phyloP scores from a whole-genome alignment of 2,329 filamentous ascomycete genomes.

The Colletotrichum tropicicola region DNA sequence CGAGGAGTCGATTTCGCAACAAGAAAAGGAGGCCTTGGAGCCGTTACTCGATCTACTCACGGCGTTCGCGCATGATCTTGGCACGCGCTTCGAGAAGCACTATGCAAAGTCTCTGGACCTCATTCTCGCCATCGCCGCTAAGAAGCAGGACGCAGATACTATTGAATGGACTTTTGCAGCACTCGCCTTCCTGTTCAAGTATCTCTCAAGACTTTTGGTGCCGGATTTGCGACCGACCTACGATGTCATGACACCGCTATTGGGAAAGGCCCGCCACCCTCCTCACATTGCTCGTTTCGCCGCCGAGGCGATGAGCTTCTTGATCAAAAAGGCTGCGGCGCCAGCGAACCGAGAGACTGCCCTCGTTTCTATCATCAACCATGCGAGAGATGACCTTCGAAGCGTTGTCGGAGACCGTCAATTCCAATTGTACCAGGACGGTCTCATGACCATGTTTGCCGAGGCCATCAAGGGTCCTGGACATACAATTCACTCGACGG shows the following conservation, averaged over 20 bases:
- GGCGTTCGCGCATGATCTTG: conserved; percentile 94
- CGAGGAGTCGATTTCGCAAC: conserved; percentile 77
- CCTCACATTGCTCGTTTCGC: conserved; percentile 91
- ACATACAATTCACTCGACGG: conserved; percentile 67
- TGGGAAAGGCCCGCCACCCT: conserved; percentile 85
- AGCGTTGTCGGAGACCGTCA: conserved; percentile 62
- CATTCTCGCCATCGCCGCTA: conserved; percentile 81
- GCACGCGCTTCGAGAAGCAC: conserved; percentile 86
- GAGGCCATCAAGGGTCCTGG: conserved; percentile 78
- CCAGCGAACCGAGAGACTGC: conserved; percentile 79
- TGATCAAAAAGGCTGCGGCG: conserved; percentile 87
- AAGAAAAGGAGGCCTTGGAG: conserved; percentile 83
- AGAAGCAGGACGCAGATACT: conserved; percentile 82
- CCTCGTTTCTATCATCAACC: conserved; percentile 74
- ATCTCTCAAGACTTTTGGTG: conserved; percentile 86
- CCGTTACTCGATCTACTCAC: conserved; percentile 88
- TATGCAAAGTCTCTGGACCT: conserved; percentile 80
- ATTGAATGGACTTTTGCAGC: conserved; percentile 98
- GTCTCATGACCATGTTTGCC: conserved; percentile 90
- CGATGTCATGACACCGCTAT: conserved; percentile 81
- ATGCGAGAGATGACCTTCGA: conserved; percentile 75
- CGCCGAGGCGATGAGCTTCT: conserved; percentile 92
- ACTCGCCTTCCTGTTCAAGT: conserved; percentile 96
- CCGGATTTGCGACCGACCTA: conserved; percentile 87
- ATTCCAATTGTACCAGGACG: conserved; percentile 79